These are phyloP conservation scores for Xylaria sp. DNA, from an alignment of 2,329 filamentous ascomycete genomes.

Conservation along the genomic window DNA sequence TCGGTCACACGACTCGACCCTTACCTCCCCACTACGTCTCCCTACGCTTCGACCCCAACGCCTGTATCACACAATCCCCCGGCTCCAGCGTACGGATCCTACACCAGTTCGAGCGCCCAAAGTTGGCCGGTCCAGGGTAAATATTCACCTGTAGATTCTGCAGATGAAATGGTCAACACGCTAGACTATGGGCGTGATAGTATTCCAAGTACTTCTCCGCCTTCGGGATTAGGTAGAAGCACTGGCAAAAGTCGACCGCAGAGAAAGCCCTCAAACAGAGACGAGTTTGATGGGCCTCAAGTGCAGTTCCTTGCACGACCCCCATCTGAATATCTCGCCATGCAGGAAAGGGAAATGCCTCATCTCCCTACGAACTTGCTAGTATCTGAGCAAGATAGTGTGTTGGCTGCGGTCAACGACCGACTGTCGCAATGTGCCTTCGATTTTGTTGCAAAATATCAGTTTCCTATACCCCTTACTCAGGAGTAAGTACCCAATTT, in stretches of 20 bases:
- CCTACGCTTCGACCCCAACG: slow-evolving; percentile 57
- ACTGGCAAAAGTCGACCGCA: slow-evolving; percentile 65
- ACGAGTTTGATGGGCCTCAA: slow-evolving; percentile 90
- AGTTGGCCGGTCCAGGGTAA: slow-evolving; percentile 62
- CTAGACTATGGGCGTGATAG: slow-evolving; percentile 71
- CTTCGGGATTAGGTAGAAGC: slow-evolving; percentile 59
- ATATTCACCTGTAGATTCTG: slow-evolving; percentile 68
- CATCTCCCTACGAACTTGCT: slow-evolving; percentile 85
- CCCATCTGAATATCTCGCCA: slow-evolving; percentile 75
- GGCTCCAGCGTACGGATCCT: slow-evolving; percentile 52
- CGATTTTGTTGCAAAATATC: slow-evolving; percentile 91
- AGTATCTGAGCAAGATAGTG: slow-evolving; percentile 85
- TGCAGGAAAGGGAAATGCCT: slow-evolving; percentile 83
- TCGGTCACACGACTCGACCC: slow-evolving; percentile 56
- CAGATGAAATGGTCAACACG: slow-evolving; percentile 68
- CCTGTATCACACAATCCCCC: slow-evolving; percentile 54
- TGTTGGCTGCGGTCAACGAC: slow-evolving; percentile 84
- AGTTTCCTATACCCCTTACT: slow-evolving; percentile 87
- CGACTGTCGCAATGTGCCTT: slow-evolving; percentile 86
- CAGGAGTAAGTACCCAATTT: slow-evolving; percentile 62
- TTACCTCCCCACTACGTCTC: slow-evolving; percentile 53
- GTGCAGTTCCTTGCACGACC: slow-evolving; percentile 79
- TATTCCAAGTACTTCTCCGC: slow-evolving; percentile 54
- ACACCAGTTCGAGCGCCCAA: slow-evolving; percentile 56
- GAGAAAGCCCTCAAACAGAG: slow-evolving; percentile 80